phyloP scores from a whole-genome alignment of 2,329 filamentous ascomycete species.

The Epichloe brachyelytri region DNA sequence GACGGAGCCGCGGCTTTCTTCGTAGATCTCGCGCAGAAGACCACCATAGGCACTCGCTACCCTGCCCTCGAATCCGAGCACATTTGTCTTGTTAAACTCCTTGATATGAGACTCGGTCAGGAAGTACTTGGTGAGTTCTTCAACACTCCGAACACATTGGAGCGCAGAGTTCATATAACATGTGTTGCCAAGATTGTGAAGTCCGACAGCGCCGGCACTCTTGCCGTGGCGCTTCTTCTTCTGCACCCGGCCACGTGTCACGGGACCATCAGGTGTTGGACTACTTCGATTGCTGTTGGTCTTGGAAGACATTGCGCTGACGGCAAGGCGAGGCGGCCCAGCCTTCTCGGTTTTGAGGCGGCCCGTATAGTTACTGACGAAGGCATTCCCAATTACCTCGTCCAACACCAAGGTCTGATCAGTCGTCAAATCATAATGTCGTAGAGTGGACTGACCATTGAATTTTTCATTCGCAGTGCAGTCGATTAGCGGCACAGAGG shows the following conservation, averaged over 20 bases:
- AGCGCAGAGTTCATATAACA: slow-evolving; percentile 99
- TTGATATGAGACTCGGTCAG: slow-evolving; percentile 57
- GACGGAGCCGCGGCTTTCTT: slow-evolving; percentile 54
- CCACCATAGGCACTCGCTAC: slow-evolving; percentile 76
- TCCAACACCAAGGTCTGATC: slow-evolving; percentile 75
- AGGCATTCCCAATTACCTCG: slow-evolving; percentile 52
- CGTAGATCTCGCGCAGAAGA: slow-evolving; percentile 68
- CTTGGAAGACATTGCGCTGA: slow-evolving; percentile 16
- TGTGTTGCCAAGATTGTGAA: slow-evolving; percentile 88
- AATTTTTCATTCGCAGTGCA: slow-evolving; percentile 61
- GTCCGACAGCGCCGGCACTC: slow-evolving; percentile 63
- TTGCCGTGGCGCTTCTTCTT: slow-evolving; percentile 59
- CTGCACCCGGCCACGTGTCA: slow-evolving; percentile 60
- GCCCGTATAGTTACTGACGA: slow-evolving; percentile 38
- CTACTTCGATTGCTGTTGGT: slow-evolving; percentile 53
- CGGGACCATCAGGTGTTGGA: slow-evolving; percentile 42
- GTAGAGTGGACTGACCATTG: slow-evolving; percentile 59
- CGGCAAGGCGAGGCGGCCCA: slow-evolving; percentile 19
- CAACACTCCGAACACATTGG: slow-evolving; percentile 85
- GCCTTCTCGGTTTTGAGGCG: slow-evolving; percentile 23
- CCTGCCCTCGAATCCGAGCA: slow-evolving; percentile 70
- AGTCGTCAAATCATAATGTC: slow-evolving; percentile 52
- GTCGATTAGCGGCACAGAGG: slow-evolving; percentile 33
- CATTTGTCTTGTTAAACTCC: slow-evolving; percentile 78
- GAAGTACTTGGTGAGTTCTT: slow-evolving; percentile 90